These are phyloP conservation scores for Salix brachista DNA, from an alignment of 345 rosid species.

Conservation along the genomic window DNA sequence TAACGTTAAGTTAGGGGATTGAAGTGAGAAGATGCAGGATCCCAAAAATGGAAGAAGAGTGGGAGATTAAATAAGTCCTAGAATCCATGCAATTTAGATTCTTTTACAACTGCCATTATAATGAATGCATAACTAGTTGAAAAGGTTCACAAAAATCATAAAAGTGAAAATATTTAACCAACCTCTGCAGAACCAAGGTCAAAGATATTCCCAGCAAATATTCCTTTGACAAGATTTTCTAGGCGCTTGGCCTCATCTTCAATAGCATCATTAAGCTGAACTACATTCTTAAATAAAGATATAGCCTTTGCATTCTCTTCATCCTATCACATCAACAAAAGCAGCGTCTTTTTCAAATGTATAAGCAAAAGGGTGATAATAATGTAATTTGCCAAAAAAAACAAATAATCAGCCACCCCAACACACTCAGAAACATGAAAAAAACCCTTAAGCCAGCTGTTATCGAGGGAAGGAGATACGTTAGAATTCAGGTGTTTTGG, in stretches of 20 bases:
- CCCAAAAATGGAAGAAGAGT: background rate
- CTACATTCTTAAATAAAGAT: slow-evolving; percentile 69
- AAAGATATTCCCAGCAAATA: slow-evolving; percentile 95
- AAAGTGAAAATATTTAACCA: slow-evolving; percentile 9
- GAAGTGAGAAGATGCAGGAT: background rate
- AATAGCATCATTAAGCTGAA: slow-evolving; percentile 64
- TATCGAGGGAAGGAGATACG: background rate
- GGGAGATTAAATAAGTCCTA: background rate
- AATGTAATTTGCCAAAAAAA: background rate
- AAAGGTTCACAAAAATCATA: slow-evolving; percentile 4
- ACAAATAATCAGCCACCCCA: background rate
- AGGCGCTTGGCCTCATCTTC: slow-evolving; percentile 61
- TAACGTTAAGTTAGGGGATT: background rate
- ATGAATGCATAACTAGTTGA: background rate
- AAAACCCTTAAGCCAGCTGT: background rate
- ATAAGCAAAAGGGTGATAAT: background rate
- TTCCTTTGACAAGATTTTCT: slow-evolving; percentile 76
- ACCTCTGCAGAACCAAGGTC: slow-evolving; percentile 99
- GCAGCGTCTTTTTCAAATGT: background rate
- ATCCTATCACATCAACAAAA: slow-evolving; percentile 45
- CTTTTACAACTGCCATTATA: background rate
- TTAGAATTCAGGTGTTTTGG: background rate
- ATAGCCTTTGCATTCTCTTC: slow-evolving; percentile 99
- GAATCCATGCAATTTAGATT: background rate
- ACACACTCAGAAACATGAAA: background rate